Conservation (phyloP, 352 stramenopile genomes). For the Phytophthora meadii region DNA sequence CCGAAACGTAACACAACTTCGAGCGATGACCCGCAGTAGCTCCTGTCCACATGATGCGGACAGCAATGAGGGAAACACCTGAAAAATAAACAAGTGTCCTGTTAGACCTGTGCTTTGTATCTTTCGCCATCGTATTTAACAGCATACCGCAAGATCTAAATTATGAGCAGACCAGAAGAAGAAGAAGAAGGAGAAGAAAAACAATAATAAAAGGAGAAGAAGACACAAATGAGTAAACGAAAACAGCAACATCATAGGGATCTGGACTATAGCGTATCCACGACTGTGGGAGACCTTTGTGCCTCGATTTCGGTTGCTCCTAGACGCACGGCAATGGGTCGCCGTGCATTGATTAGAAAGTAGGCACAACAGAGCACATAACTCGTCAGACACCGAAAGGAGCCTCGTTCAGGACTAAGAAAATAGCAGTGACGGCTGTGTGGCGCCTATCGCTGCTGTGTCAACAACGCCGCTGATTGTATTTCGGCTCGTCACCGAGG, state of each 20-base stretch:
- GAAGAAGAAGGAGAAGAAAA: too few species aligned
- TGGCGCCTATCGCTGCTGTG: neutral
- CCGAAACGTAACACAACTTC: conserved; percentile 41
- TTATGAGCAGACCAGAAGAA: too few species aligned
- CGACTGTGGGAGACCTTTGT: conserved; percentile 39
- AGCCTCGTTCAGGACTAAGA: neutral
- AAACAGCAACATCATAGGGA: neutral
- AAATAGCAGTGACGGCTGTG: neutral
- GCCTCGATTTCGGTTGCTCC: conserved; percentile 56
- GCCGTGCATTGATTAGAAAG: too few species aligned
- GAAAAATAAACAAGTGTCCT: neutral
- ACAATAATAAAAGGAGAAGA: too few species aligned
- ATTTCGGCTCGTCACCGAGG: conserved; percentile 17
- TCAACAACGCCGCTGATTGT: neutral
- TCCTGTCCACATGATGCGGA: conserved; percentile 64
- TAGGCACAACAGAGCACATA: conserved; percentile 1
- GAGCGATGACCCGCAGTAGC: conserved; percentile 68
- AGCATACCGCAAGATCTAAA: conserved; percentile 25
- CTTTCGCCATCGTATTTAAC: neutral
- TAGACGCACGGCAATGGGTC: conserved; percentile 8
- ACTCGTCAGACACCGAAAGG: conserved; percentile 7
- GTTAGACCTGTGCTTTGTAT: conserved; percentile 4
- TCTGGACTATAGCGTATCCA: neutral
- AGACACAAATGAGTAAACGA: neutral
- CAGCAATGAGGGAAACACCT: conserved; percentile 81